These are phyloP conservation scores for Colletotrichum tropicale DNA, from an alignment of 2,329 filamentous ascomycete species.

Conservation along the genomic window DNA sequence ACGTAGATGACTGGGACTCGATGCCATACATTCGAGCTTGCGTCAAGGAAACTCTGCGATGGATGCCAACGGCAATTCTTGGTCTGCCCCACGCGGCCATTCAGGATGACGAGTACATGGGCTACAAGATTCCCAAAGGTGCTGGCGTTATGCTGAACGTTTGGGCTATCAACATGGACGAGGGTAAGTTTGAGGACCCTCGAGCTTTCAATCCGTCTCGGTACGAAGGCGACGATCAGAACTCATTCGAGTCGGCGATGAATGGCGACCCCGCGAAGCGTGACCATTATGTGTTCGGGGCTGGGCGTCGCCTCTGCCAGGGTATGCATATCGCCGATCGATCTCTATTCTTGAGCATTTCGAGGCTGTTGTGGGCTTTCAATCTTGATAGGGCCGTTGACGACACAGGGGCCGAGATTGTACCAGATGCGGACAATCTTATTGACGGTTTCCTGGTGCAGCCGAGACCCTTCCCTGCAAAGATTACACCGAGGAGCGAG, in stretches of 20 bases:
- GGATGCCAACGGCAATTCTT: conserved; percentile 46
- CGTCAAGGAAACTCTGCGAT: conserved; percentile 51
- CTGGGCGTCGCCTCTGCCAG: conserved; percentile 23
- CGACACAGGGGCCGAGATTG: conserved; percentile 24
- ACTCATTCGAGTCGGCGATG: conserved; percentile 2
- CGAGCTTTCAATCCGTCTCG: conserved; percentile 46
- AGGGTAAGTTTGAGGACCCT: conserved; percentile 42
- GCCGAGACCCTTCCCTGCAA: conserved; percentile 3
- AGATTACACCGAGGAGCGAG: conserved; percentile 9
- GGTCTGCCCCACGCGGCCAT: conserved; percentile 39
- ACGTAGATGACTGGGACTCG: conserved; percentile 42
- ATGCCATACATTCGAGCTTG: conserved; percentile 53
- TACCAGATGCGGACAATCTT: conserved; percentile 35
- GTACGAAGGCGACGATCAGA: conserved; percentile 30
- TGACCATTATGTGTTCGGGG: conserved; percentile 34
- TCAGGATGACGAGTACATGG: conserved; percentile 19
- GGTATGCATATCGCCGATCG: conserved; percentile 55
- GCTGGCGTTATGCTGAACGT: conserved; percentile 24
- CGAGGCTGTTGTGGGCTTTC: conserved; percentile 60
- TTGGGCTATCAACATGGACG: conserved; percentile 51
- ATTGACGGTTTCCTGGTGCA: background rate
- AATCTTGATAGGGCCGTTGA: conserved; percentile 32
- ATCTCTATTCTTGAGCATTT: conserved; percentile 50
- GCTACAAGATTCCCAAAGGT: conserved; percentile 15
- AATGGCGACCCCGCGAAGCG: conserved; percentile 38